Percentiles rank a stretch among this genome's conserved stretches.
phyloP scores from a whole-genome alignment of 164 flowering plant species.

The Umbellularia californica region DNA sequence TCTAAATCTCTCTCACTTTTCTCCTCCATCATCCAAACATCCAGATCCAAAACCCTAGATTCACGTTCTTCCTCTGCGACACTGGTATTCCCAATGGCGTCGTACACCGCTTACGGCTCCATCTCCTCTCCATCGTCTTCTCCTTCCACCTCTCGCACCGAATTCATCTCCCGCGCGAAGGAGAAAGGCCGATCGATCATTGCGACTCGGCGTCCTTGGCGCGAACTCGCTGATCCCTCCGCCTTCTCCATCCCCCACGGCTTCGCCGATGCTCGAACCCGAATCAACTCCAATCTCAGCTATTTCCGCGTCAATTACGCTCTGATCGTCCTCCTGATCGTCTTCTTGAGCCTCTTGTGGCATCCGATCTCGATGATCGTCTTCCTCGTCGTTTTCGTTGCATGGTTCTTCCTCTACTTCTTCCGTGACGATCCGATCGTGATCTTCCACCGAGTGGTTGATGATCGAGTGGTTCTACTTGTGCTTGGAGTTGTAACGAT shows the following conservation, averaged over 20 bases:
- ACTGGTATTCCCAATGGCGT: background rate
- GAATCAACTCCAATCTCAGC: slow-evolving; percentile 46
- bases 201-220: slow-evolving; percentile 52
- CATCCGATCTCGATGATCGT: slow-evolving; percentile 61
- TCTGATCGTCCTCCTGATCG: slow-evolving; percentile 31
- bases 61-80: background rate
- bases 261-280: slow-evolving; percentile 42
- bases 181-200: slow-evolving; percentile 15
- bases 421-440: slow-evolving; percentile 44
- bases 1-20: background rate
- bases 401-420: slow-evolving; percentile 62
- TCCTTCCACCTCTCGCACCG: slow-evolving; percentile 2
- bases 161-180: slow-evolving; percentile 22
- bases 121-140: slow-evolving; percentile 1
- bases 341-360: slow-evolving; percentile 50
- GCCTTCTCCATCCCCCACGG: slow-evolving; percentile 43
- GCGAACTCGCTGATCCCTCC: slow-evolving; percentile 35
- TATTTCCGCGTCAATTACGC: slow-evolving; percentile 60
- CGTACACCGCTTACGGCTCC: slow-evolving; percentile 4
- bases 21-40: background rate
- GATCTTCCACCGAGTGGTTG: slow-evolving; percentile 33
- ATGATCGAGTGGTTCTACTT: slow-evolving; percentile 39
- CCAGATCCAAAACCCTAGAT: background rate
- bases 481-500: slow-evolving; percentile 37
- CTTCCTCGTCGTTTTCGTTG: slow-evolving; percentile 37